Evolutionary conservation across 306 rosid species (phyloP), one percentile per base, ranked within the genome.

Genomic region (Cyamopsis tetragonoloba): DNA sequence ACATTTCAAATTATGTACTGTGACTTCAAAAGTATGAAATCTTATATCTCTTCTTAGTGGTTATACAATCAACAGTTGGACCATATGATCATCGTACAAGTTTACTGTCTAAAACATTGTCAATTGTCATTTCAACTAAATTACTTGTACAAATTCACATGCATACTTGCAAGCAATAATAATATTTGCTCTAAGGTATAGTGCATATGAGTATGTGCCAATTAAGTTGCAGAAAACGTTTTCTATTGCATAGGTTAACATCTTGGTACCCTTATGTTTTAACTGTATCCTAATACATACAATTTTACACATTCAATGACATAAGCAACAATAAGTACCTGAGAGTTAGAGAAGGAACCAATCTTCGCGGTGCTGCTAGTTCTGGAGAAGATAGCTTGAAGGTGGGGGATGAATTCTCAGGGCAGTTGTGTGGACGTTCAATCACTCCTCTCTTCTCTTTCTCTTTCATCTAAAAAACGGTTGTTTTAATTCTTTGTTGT

Each of bases 391-490:
- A 7, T 42, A 81, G 60, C 69, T 77, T 31, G 49, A 81, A 67
- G 55, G 74, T 60, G 20, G 74, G 56, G 20, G 79, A 28, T 77
- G 85, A 26, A 81, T 65, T 68, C 75, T 73, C 79, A 39, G 50
- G 68, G 41, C 72, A 71, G 19, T 28, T 18, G 4, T 61, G 81
- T 66, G 64, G 66, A 35, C 19, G 24, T 58, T 82, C 83, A 46
- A 9, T 70, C 39, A 37, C 8, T 23, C 19, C 8, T 23, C 19
- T 42, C 63, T 78, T 86, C 72, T 58, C 83, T 37, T 81, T 80
- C 69, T 85, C 92, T 66, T 88, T 82, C 54, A 87, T 56, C 97
- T 93, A 23, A 31, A 17, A 14, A 57, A n/a, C 4, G n/a, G 26
- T 59, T 39, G 47, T 3, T 43, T 19, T 18, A 14, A 12, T 22